These are phyloP conservation scores for Solioccasus polychromus DNA, from an alignment of 768 basidiomycete genomes.

Conservation along the genomic window DNA sequence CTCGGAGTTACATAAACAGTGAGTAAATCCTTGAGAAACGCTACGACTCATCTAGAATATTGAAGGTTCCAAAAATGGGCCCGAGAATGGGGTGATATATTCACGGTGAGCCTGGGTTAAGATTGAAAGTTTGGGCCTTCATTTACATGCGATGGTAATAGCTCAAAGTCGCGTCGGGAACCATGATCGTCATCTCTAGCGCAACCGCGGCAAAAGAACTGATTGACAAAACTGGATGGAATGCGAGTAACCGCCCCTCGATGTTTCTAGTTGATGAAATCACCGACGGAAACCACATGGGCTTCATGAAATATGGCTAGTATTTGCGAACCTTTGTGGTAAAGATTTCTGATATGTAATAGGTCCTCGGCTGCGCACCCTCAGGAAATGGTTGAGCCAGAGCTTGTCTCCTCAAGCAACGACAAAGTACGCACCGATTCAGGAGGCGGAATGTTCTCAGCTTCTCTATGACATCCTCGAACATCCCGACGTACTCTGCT, in stretches of 20 bases:
- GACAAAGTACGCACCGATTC: background rate
- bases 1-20: constrained; percentile 2
- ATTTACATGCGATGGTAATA: background rate
- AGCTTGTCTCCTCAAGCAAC: background rate
- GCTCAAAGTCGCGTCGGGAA: constrained; percentile 8
- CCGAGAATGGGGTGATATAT: constrained; percentile 6
- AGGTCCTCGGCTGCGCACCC: constrained; percentile 4
- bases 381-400: constrained; percentile 2
- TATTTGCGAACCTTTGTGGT: background rate
- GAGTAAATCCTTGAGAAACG: background rate
- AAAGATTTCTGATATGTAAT: background rate
- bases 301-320: constrained; percentile 3
- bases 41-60: background rate
- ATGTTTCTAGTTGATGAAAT: constrained; percentile 3
- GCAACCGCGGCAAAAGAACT: constrained; percentile 3
- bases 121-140: background rate
- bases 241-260: constrained; percentile 4
- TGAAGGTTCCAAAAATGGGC: constrained; percentile 7
- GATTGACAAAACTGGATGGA: constrained; percentile 6
- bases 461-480: constrained; percentile 4
- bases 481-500: background rate
- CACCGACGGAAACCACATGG: constrained; percentile 7
- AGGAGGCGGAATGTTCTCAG: constrained; percentile 5
- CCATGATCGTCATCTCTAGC: constrained; percentile 3
- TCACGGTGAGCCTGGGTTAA: background rate